Percentiles rank a stretch among this genome's conserved stretches.
Evolutionary conservation across 805 yeast genomes (phyloP).

Genomic region (Middelhovenomyces tepae): DNA sequence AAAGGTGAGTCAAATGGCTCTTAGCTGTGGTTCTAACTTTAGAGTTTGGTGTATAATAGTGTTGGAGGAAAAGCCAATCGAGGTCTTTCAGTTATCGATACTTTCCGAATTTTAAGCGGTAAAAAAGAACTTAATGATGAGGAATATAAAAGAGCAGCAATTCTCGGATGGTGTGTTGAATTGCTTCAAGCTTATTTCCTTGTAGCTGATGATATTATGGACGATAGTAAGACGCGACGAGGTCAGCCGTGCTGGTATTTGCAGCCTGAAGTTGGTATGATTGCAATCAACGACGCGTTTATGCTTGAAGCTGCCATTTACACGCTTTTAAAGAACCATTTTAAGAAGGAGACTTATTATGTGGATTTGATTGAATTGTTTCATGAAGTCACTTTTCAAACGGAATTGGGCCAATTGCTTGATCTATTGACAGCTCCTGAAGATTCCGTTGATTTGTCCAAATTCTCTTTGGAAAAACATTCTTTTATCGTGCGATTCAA

Average conservation of each 20-base stretch:
- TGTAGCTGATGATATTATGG: slow-evolving; percentile 99
- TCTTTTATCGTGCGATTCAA: slow-evolving; percentile 92
- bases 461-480: slow-evolving; percentile 82
- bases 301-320: slow-evolving; percentile 95
- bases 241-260: slow-evolving; percentile 98
- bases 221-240: slow-evolving; percentile 88
- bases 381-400: slow-evolving; percentile 96
- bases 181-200: slow-evolving; percentile 91
- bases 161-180: slow-evolving; percentile 94
- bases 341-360: slow-evolving; percentile 73
- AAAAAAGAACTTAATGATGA: slow-evolving; percentile 50
- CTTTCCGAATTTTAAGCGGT: slow-evolving; percentile 72
- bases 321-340: slow-evolving; percentile 78
- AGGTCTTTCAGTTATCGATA: slow-evolving; percentile 91
- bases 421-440: slow-evolving; percentile 97
- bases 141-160: slow-evolving; percentile 76
- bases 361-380: slow-evolving; percentile 85
- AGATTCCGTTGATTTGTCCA: slow-evolving; percentile 78
- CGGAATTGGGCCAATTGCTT: slow-evolving; percentile 92
- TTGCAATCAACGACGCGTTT: slow-evolving; percentile 95
- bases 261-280: slow-evolving; percentile 66
- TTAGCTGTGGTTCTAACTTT: neutral
- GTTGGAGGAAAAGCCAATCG: slow-evolving; percentile 97
- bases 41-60: slow-evolving; percentile 69
- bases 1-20: slow-evolving; percentile 24